Conservation (phyloP, 768 basidiomycete genomes). For the Scleroderma bovista region DNA sequence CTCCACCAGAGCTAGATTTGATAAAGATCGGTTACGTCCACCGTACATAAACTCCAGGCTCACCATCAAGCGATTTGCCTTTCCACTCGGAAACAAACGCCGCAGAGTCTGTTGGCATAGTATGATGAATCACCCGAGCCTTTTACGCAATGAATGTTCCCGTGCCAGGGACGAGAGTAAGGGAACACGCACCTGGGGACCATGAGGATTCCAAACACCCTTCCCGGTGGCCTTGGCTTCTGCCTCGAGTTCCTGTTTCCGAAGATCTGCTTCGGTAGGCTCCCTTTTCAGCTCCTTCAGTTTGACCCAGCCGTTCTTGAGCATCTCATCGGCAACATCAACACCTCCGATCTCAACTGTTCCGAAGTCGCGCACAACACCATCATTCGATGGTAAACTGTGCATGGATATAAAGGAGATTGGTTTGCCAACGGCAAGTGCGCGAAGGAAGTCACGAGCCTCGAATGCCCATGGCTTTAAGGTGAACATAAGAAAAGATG, state of each 20-base stretch:
- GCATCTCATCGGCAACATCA: constrained; percentile 71
- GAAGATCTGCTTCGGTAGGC: constrained; percentile 70
- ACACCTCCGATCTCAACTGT: constrained; percentile 64
- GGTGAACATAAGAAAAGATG: neutral
- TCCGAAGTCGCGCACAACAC: constrained; percentile 74
- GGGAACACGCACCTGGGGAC: constrained; percentile 47
- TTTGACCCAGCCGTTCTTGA: constrained; percentile 90
- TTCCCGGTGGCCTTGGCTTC: constrained; percentile 71
- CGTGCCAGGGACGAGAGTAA: neutral
- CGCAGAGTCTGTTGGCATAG: constrained; percentile 87
- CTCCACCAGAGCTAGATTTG: constrained; percentile 74
- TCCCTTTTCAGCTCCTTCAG: constrained; percentile 85
- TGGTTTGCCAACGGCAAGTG: constrained; percentile 85
- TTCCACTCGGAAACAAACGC: constrained; percentile 90
- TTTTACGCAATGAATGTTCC: constrained; percentile 23
- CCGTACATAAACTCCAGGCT: constrained; percentile 1
- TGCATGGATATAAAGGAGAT: constrained; percentile 80
- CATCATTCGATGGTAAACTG: constrained; percentile 71
- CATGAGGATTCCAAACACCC: constrained; percentile 85
- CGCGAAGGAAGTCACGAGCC: constrained; percentile 86
- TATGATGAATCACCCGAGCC: constrained; percentile 71
- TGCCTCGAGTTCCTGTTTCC: constrained; percentile 65
- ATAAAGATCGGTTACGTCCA: constrained; percentile 5
- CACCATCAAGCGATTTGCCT: constrained; percentile 85
- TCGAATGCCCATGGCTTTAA: constrained; percentile 92